Percentiles rank a stretch among this genome's conserved stretches.
These are phyloP conservation scores for Chaetomium strumarium DNA, from an alignment of 2,329 filamentous ascomycete genomes.

Conservation along the genomic window DNA sequence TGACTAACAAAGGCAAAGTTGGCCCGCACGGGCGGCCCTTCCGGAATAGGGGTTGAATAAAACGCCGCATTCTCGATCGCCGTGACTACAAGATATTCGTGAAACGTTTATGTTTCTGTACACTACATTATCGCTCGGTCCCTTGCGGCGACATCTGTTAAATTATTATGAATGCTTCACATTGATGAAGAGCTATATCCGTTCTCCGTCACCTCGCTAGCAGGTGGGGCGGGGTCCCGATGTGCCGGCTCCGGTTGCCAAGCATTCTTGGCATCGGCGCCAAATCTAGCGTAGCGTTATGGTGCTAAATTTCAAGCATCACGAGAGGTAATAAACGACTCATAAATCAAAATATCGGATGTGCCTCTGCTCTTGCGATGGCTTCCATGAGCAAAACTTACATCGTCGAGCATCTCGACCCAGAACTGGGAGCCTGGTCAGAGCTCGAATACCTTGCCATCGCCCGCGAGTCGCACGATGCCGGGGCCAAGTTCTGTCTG, in stretches of 20 bases:
- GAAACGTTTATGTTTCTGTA: neutral
- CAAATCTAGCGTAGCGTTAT: conserved; percentile 6
- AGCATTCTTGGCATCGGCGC: conserved; percentile 15
- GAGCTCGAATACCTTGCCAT: conserved; percentile 88
- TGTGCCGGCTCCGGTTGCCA: conserved; percentile 12
- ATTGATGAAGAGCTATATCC: neutral
- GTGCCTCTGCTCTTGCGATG: conserved; percentile 29
- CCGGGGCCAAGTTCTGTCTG: conserved; percentile 67
- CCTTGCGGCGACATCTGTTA: too few species aligned
- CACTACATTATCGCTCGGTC: too few species aligned
- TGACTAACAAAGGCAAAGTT: conserved; percentile 18
- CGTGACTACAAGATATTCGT: neutral
- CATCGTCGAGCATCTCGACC: conserved; percentile 94
- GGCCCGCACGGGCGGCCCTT: conserved; percentile 2
- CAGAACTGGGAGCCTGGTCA: conserved; percentile 90
- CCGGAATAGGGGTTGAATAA: conserved; percentile 16
- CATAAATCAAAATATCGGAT: too few species aligned
- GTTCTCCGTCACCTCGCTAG: neutral
- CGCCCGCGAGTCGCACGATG: conserved; percentile 67
- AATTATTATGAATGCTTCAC: too few species aligned
- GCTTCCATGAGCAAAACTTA: conserved; percentile 59
- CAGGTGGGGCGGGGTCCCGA: neutral
- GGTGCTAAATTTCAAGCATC: conserved; percentile 7
- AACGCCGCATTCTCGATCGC: neutral
- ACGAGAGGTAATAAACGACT: neutral